Percentiles rank a stretch among this genome's conserved stretches.
phyloP scores from a whole-genome alignment of 805 yeast genomes.

The Yarrowia deformans region DNA sequence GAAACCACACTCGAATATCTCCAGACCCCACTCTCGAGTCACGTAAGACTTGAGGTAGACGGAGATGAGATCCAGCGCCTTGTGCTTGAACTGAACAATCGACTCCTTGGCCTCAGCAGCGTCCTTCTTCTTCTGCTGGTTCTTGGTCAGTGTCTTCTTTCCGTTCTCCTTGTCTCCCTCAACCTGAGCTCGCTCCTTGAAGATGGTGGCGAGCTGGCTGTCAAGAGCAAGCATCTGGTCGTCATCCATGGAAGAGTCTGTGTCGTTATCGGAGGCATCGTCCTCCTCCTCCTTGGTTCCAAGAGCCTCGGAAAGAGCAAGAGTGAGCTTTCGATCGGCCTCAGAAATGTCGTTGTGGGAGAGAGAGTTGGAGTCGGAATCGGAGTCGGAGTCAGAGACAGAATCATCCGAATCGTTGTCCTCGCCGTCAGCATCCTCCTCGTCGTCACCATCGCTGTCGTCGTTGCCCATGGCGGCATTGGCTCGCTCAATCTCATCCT shows the following conservation, averaged over 20 bases:
- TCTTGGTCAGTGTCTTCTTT: conserved; percentile 51
- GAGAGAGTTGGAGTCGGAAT: conserved; percentile 48
- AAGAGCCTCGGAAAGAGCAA: conserved; percentile 48
- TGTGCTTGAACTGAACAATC: conserved; percentile 76
- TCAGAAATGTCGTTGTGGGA: conserved; percentile 50
- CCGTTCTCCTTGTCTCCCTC: conserved; percentile 68
- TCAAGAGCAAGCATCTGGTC: conserved; percentile 97
- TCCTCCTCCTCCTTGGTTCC: conserved; percentile 42
- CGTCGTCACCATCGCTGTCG: conserved; percentile 49
- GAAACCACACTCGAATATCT: conserved; percentile 56
- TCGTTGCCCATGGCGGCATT: conserved; percentile 51
- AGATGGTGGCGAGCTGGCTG: conserved; percentile 79
- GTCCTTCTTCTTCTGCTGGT: conserved; percentile 59
- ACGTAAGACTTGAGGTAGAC: conserved; percentile 57
- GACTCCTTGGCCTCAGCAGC: conserved; percentile 80
- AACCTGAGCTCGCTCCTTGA: conserved; percentile 66
- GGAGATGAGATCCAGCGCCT: conserved; percentile 80
- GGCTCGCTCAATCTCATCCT: conserved; percentile 48
- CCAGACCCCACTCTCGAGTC: conserved; percentile 50
- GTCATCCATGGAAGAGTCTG: conserved; percentile 82
- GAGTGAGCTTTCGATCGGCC: conserved; percentile 52
- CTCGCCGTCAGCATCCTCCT: conserved; percentile 49
- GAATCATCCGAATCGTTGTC: conserved; percentile 42
- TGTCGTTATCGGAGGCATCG: conserved; percentile 49
- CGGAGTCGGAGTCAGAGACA: conserved; percentile 54